phyloP scores from a whole-genome alignment of 192 early-diverging fungal genomes.

The Coemansia umbellata region DNA sequence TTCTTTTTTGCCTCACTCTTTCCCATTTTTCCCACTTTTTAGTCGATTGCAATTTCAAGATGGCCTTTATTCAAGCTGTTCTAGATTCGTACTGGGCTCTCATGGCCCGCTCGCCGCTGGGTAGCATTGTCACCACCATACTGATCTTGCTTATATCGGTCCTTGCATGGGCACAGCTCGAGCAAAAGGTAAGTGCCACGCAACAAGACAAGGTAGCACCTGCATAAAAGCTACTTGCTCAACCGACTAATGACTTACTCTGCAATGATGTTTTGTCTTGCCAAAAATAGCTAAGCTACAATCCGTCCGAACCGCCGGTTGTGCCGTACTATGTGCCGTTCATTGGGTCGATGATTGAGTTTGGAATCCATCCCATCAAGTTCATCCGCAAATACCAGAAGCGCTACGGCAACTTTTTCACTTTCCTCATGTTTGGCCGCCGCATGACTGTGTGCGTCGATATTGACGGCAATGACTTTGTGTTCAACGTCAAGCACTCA shows the following conservation, averaged over 20 bases:
- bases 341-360: constrained; percentile 80
- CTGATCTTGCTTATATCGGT: constrained; percentile 23
- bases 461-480: constrained; percentile 92
- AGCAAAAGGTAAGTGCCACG: too few species aligned
- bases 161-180: constrained; percentile 47
- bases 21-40: background rate
- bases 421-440: constrained; percentile 89
- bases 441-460: constrained; percentile 86
- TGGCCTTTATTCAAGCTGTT: constrained; percentile 27
- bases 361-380: constrained; percentile 85
- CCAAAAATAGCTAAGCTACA: constrained; percentile 15
- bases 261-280: background rate
- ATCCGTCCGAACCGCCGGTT: constrained; percentile 63
- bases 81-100: constrained; percentile 34
- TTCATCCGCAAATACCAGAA: constrained; percentile 82
- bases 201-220: too few species aligned
- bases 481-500: constrained; percentile 89
- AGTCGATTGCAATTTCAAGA: constrained; percentile 7
- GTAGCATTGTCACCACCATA: constrained; percentile 15
- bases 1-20: background rate
- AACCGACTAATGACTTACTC: too few species aligned
- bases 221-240: too few species aligned
- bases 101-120: constrained; percentile 36
- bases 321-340: constrained; percentile 81
- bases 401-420: constrained; percentile 86